A percentile compares a stretch with the other conserved stretches of the same genome.
These are phyloP conservation scores for Aspergillus haitiensis DNA, from an alignment of 495 filamentous ascomycete genomes.

Conservation along the genomic window DNA sequence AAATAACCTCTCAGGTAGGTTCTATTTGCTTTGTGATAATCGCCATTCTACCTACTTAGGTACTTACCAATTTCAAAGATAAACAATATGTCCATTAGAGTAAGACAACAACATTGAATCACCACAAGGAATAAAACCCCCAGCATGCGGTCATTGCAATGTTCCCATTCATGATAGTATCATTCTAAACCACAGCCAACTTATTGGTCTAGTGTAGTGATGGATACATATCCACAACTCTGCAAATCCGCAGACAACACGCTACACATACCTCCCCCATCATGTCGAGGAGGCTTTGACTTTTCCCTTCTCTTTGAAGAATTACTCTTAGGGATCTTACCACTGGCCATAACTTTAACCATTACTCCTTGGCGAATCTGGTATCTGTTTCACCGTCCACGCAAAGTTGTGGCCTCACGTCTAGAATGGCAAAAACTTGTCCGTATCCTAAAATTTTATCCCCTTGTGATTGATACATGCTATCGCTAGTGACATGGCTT, in stretches of 20 bases:
- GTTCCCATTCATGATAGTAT: no score
- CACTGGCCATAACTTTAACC: conserved; percentile 49
- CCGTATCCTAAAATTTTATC: conserved; percentile 19
- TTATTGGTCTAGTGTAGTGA: conserved; percentile 20
- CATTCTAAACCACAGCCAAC: no score
- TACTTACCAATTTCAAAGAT: no score
- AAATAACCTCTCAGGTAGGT: no score
- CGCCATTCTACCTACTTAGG: no score
- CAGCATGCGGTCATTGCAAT: no score
- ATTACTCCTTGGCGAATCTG: conserved; percentile 47
- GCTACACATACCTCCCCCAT: conserved; percentile 42
- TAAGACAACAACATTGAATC: no score
- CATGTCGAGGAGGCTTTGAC: conserved; percentile 56
- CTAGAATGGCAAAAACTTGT: conserved; percentile 49
- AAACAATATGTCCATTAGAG: no score
- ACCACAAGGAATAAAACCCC: no score
- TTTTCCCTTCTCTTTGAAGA: conserved; percentile 64
- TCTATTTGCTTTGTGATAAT: no score
- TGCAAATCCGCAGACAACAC: conserved; percentile 45
- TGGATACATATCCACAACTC: conserved; percentile 22
- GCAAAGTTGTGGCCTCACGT: conserved; percentile 46
- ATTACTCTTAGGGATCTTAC: conserved; percentile 52
- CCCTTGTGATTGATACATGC: background rate
- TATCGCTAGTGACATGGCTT: background rate
- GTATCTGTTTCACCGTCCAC: conserved; percentile 43